Base-by-base conservation (phyloP, 345 rosid genomes). In the Pelargonium nanum region DNA sequence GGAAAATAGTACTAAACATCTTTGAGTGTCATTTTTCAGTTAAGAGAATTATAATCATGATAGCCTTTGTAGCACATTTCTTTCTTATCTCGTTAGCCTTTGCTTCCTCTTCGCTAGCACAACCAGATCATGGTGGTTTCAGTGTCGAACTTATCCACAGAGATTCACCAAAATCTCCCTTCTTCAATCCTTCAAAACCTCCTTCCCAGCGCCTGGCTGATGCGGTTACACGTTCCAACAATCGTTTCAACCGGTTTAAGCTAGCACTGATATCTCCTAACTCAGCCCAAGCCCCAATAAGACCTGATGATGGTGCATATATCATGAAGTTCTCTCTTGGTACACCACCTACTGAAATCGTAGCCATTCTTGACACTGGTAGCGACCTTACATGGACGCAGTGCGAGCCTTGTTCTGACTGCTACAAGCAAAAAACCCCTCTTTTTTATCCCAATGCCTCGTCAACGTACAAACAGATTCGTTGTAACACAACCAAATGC, bases 251-350 rank as follows among this genome's bases (percentile, higher is more conserved):
- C 19, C 62, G 58, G 17, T 20, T 71, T 13, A 23, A 30, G 30
- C 8, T 17, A 2, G 24, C 53, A 12, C 1, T 10, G 7, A 5
- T 26, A 0, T 17, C 10, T 9, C 3, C 4, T 21, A 1, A 1
- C 2, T 48, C 45, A 0, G 60, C 56, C 22, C 8, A 22, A 4
- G 52, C 24, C 19, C 45, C 7, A 19, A 26, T 70, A 4, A 4
- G 17, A 10, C 0, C 57, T 0, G 32, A 24, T 17, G 19, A 1
- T 0, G 82, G 78, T 23, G 55, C 45, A 19, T 72, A 65, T 57
- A 19, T 74, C 6, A 65, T 78, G 74, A 78, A 72, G 19, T n/a
- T 78, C 26, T 62, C 75, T 0, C 22, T 74, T 0, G 75, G 78
- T 26, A 74, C 74, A 20, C 78, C 75, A 0, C 26, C 19, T 1